Percentiles rank a stretch among this genome's conserved stretches.
Evolutionary conservation across 108 stramenopile species (phyloP).

Genomic region (Cyclotella atomus): DNA sequence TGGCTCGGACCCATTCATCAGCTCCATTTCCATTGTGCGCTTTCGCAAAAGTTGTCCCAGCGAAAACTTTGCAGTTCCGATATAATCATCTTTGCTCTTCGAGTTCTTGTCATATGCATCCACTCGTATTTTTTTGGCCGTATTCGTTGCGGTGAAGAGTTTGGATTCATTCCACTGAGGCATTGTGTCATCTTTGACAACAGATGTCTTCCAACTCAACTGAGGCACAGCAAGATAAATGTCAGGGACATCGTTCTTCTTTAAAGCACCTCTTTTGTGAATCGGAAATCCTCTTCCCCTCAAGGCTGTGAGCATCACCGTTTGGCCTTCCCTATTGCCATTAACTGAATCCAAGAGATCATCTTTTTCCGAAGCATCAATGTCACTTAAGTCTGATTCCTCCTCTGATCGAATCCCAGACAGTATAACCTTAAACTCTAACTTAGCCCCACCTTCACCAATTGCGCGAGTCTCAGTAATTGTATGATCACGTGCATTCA

Average conservation of each 20-base stretch:
- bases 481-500: conserved; percentile 33
- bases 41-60: conserved; percentile 54
- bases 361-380: background rate
- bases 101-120: conserved; percentile 56
- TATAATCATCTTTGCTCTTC: conserved; percentile 34
- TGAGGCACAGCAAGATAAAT: conserved; percentile 43
- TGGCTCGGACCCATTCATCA: conserved; percentile 4
- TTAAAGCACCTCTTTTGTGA: conserved; percentile 29
- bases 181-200: conserved; percentile 49
- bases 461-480: conserved; percentile 48
- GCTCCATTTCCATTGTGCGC: conserved; percentile 53
- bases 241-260: conserved; percentile 63
- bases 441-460: conserved; percentile 36
- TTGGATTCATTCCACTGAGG: conserved; percentile 58
- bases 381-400: background rate
- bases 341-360: background rate
- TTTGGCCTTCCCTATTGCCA: conserved; percentile 4
- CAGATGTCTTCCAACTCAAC: conserved; percentile 41
- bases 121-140: conserved; percentile 33
- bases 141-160: background rate
- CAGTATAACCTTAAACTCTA: conserved; percentile 39
- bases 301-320: conserved; percentile 48
- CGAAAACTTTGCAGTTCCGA: conserved; percentile 45
- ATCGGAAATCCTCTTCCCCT: conserved; percentile 53
- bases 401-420: conserved; percentile 24